Evolutionary conservation across 352 stramenopile species (phyloP).

Genomic region (Globisporangium paroecandrum): DNA sequence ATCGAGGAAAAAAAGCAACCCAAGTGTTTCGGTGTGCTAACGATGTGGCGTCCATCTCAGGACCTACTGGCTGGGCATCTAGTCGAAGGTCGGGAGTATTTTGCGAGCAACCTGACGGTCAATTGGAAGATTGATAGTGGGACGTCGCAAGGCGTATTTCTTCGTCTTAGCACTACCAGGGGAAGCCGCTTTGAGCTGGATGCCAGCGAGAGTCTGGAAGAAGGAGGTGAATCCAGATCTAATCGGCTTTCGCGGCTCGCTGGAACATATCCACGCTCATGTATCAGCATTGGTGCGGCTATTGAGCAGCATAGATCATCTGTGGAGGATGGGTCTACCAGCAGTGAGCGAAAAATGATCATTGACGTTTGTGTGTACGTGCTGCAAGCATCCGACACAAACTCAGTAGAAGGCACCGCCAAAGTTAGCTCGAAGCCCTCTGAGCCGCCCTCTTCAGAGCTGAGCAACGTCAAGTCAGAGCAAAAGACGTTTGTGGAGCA

Average conservation of each 20-base stretch:
- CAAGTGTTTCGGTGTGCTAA: slow-evolving; percentile 42
- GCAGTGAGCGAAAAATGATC: slow-evolving; percentile 19
- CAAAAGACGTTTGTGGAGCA: slow-evolving; percentile 37
- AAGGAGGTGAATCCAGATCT: slow-evolving; percentile 17
- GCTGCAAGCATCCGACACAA: slow-evolving; percentile 29
- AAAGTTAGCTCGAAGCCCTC: slow-evolving; percentile 20
- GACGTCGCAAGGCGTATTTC: slow-evolving; percentile 31
- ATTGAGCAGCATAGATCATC: slow-evolving; percentile 15
- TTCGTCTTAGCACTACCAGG: slow-evolving; percentile 65
- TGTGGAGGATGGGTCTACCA: slow-evolving; percentile 10
- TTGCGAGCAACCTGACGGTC: slow-evolving; percentile 53
- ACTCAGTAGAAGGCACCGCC: slow-evolving; percentile 23
- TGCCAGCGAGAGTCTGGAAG: slow-evolving; percentile 21
- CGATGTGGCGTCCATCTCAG: slow-evolving; percentile 58
- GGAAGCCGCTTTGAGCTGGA: slow-evolving; percentile 29
- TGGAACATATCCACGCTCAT: not conserved
- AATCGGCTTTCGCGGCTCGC: slow-evolving; percentile 2
- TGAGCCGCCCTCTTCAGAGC: slow-evolving; percentile 12
- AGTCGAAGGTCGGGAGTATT: slow-evolving; percentile 54
- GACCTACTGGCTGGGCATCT: slow-evolving; percentile 41
- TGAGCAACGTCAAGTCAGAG: slow-evolving; percentile 11
- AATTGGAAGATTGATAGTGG: slow-evolving; percentile 62
- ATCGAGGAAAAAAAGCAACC: slow-evolving; percentile 3
- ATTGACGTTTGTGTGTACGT: slow-evolving; percentile 56
- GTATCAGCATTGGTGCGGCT: slow-evolving; percentile 11